Percentiles rank a stretch among this genome's conserved stretches.
Conservation (phyloP, 805 yeast genomes). For the Hanseniaspora occidentalis region DNA sequence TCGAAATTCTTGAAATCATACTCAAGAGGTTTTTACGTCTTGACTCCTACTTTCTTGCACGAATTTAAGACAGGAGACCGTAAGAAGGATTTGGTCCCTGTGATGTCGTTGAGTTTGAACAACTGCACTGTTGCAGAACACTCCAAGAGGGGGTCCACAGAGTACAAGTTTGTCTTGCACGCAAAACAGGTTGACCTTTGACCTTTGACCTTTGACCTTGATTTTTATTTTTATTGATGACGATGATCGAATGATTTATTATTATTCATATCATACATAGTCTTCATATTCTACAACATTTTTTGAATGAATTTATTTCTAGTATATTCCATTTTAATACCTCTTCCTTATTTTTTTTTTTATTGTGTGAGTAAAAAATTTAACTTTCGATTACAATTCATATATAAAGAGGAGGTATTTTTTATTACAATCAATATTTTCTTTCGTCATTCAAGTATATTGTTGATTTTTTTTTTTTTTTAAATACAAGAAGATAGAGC, state of each 20-base stretch:
- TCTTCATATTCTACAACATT: too few relatives aligned
- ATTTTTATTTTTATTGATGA: too few relatives aligned
- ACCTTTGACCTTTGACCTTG: too few relatives aligned
- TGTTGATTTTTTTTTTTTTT: constrained; percentile 13
- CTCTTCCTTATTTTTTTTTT: too few relatives aligned
- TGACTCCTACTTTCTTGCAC: constrained; percentile 79
- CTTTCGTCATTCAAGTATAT: background rate
- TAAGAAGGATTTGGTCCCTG: constrained; percentile 67
- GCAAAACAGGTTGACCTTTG: too few relatives aligned
- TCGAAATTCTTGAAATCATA: constrained; percentile 89
- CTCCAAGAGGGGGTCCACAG: constrained; percentile 56
- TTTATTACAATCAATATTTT: too few relatives aligned
- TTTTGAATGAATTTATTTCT: too few relatives aligned
- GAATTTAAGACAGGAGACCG: constrained; percentile 81
- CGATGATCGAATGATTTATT: too few relatives aligned
- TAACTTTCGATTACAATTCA: background rate
- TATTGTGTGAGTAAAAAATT: too few relatives aligned
- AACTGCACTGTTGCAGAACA: constrained; percentile 78
- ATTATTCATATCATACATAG: too few relatives aligned
- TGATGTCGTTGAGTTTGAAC: constrained; percentile 68
- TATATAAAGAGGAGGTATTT: background rate
- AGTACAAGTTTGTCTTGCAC: constrained; percentile 67
- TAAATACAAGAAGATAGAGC: constrained; percentile 10
- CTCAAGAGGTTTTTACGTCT: constrained; percentile 79
- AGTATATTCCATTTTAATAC: too few relatives aligned